These are phyloP conservation scores for Venturia oleaginea DNA, from an alignment of 2,329 filamentous ascomycete species.

Conservation along the genomic window DNA sequence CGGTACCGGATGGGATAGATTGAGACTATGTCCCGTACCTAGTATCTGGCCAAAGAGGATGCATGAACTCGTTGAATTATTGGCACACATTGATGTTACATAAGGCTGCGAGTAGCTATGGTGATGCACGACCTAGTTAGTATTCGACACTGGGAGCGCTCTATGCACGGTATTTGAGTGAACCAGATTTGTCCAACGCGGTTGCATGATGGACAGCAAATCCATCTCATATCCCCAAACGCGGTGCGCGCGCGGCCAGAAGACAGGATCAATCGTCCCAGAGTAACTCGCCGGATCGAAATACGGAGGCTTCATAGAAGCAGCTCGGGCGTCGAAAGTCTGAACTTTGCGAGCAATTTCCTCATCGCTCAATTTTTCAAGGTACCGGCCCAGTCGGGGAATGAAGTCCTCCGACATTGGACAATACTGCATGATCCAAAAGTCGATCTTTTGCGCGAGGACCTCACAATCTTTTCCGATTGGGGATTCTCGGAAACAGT, in stretches of 20 bases:
- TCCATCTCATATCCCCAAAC: neutral
- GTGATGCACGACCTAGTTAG: neutral
- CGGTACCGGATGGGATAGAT: too few relatives aligned
- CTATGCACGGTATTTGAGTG: neutral
- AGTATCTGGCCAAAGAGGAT: too few relatives aligned
- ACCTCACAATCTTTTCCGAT: neutral
- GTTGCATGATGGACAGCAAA: neutral
- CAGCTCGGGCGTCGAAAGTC: neutral
- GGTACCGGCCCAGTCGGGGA: neutral
- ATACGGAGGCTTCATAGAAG: neutral
- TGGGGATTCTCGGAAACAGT: neutral
- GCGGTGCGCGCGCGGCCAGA: neutral
- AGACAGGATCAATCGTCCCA: neutral
- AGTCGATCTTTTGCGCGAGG: neutral
- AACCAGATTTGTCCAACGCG: too few relatives aligned
- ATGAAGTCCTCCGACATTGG: neutral
- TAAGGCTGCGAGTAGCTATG: neutral
- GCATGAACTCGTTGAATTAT: neutral
- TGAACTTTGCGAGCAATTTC: neutral
- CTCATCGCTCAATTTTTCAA: neutral
- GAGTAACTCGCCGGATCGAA: neutral
- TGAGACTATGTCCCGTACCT: too few relatives aligned
- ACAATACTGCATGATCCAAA: neutral
- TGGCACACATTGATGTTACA: neutral
- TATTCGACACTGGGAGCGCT: neutral